Percentiles rank a stretch among this genome's conserved stretches.
phyloP scores from a whole-genome alignment of 148 eudicot species.

The Beta vulgaris region DNA sequence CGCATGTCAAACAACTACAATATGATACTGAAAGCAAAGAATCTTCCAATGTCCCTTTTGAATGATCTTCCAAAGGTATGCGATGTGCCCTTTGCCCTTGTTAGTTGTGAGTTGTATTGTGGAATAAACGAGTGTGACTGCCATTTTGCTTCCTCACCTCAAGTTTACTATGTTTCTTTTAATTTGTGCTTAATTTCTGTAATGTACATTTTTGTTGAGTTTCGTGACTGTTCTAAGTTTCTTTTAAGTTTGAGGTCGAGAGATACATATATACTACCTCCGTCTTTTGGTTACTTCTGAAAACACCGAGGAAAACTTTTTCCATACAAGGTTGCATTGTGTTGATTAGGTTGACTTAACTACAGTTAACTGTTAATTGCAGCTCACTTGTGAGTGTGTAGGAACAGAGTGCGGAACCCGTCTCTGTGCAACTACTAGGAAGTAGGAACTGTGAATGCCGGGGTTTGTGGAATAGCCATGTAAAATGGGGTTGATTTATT shows the following conservation, averaged over 20 bases:
- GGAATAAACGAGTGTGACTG: not conserved
- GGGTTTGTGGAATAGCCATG: not conserved
- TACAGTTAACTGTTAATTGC: not conserved
- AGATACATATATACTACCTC: not conserved
- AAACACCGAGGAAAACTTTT: too few relatives aligned
- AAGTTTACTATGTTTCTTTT: too few relatives aligned
- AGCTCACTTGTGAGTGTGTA: not conserved
- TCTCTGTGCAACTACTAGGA: too few relatives aligned
- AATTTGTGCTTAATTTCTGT: not conserved
- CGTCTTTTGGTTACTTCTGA: too few relatives aligned
- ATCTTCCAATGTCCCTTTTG: constrained; percentile 83
- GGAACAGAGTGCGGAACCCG: not conserved
- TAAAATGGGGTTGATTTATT: not conserved
- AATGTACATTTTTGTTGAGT: not conserved
- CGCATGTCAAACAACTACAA: constrained; percentile 68
- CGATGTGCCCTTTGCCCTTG: not conserved
- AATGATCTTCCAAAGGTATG: constrained; percentile 81
- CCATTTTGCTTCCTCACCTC: too few relatives aligned
- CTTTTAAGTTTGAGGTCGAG: not conserved
- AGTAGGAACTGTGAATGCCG: not conserved
- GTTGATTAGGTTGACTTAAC: not conserved
- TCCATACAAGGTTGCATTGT: not conserved
- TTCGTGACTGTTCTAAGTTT: not conserved
- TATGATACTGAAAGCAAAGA: constrained; percentile 71
- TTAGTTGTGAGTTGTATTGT: not conserved